These are phyloP conservation scores for Cystofilobasidium ferigula DNA, from an alignment of 768 basidiomycete genomes.

Conservation along the genomic window DNA sequence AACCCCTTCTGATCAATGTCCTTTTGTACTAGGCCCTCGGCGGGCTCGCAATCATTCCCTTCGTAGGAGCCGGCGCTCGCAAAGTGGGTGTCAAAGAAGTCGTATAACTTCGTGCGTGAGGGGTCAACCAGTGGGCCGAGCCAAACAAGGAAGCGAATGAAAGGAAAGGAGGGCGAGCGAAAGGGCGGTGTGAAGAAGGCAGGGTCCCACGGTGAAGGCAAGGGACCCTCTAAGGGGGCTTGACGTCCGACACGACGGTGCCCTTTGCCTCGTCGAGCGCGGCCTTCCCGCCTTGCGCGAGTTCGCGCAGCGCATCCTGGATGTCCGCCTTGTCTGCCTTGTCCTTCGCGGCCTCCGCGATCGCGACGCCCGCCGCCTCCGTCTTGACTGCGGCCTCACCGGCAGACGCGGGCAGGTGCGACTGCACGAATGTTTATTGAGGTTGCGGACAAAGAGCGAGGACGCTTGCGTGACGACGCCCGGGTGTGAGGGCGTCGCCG, in stretches of 20 bases:
- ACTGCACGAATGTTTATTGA: background rate
- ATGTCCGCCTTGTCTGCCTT: constrained; percentile 8
- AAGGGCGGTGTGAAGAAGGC: too few relatives aligned
- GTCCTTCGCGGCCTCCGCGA: background rate
- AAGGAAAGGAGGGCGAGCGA: too few relatives aligned
- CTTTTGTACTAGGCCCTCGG: too few relatives aligned
- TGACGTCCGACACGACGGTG: background rate
- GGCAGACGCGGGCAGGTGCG: background rate
- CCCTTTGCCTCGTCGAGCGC: background rate
- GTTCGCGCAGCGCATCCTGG: constrained; percentile 8
- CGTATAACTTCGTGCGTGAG: too few relatives aligned
- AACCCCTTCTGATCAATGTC: too few relatives aligned
- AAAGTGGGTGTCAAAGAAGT: too few relatives aligned
- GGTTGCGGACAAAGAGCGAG: background rate
- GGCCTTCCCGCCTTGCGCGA: background rate
- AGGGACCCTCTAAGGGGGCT: background rate
- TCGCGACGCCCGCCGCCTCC: background rate
- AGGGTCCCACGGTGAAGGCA: too few relatives aligned
- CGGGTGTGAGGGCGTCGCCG: constrained; percentile 1
- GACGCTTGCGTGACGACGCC: constrained; percentile 15
- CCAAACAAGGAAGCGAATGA: too few relatives aligned
- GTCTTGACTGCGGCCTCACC: background rate
- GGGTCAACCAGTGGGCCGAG: too few relatives aligned
- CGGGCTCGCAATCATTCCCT: too few relatives aligned
- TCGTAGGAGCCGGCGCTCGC: too few relatives aligned